Evolutionary conservation across 305 asterid genomes (phyloP).

Genomic region (Galium porrigens): DNA sequence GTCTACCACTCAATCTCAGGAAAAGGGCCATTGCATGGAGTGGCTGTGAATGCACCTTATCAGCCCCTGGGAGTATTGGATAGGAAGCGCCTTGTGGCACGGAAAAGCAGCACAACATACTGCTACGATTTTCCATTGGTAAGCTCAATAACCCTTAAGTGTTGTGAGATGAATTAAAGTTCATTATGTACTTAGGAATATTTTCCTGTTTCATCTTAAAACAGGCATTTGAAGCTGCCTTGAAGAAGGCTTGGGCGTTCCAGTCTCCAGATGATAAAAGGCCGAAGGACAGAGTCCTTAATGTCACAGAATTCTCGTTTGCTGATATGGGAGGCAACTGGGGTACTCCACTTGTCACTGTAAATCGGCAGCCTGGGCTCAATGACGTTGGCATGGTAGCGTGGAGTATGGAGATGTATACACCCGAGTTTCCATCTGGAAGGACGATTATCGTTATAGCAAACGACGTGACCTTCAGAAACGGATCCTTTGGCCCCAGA

Average conservation of each 20-base stretch:
- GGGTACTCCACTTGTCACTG: slow-evolving; percentile 73
- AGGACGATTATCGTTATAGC: slow-evolving; percentile 65
- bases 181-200: slow-evolving; percentile 1
- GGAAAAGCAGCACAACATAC: slow-evolving; percentile 79
- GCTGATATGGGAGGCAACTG: slow-evolving; percentile 55
- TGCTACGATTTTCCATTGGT: slow-evolving; percentile 99
- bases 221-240: slow-evolving; percentile 85
- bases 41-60: slow-evolving; percentile 58
- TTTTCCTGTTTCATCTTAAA: neutral
- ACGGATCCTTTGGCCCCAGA: slow-evolving; percentile 89
- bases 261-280: slow-evolving; percentile 28
- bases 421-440: slow-evolving; percentile 91
- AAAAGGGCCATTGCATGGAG: slow-evolving; percentile 59
- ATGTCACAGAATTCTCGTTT: slow-evolving; percentile 56
- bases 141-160: slow-evolving; percentile 12
- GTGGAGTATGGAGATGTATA: slow-evolving; percentile 78
- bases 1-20: slow-evolving; percentile 53
- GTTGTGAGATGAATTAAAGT: neutral
- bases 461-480: slow-evolving; percentile 81
- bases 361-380: slow-evolving; percentile 52
- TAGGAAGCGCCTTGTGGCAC: slow-evolving; percentile 75
- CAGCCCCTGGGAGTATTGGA: slow-evolving; percentile 71
- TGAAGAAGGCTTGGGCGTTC: slow-evolving; percentile 52
- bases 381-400: slow-evolving; percentile 97
- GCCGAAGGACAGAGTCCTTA: slow-evolving; percentile 41